Evolutionary conservation across 2,329 filamentous ascomycete species (phyloP).

Genomic region (Epichloe festucae): DNA sequence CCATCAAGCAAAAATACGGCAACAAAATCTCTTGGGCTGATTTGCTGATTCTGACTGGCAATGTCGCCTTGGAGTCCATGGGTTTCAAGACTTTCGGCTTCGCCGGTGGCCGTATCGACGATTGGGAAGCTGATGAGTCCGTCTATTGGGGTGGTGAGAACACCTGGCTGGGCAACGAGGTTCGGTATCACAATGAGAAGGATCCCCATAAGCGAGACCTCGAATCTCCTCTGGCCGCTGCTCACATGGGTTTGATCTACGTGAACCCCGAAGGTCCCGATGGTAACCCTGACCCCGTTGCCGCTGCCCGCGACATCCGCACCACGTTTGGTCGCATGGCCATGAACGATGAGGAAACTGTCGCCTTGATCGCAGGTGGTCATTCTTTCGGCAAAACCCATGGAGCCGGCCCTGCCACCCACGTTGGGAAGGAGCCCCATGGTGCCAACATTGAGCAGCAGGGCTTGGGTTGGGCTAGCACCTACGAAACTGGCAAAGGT

Average conservation of each 20-base stretch:
- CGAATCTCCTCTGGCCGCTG: constrained; percentile 53
- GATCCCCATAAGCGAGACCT: constrained; percentile 49
- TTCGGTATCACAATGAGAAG: constrained; percentile 45
- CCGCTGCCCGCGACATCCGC: constrained; percentile 59
- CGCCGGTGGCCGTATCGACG: constrained; percentile 57
- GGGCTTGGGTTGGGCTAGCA: constrained; percentile 62
- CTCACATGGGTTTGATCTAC: constrained; percentile 65
- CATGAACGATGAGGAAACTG: constrained; percentile 74
- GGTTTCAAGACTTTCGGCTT: constrained; percentile 64
- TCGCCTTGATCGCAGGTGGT: constrained; percentile 65
- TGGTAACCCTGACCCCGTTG: constrained; percentile 54
- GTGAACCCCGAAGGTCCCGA: constrained; percentile 72
- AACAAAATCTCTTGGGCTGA: constrained; percentile 75
- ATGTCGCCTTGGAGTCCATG: constrained; percentile 67
- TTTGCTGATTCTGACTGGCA: constrained; percentile 56
- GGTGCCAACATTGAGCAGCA: constrained; percentile 50
- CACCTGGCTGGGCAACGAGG: constrained; percentile 63
- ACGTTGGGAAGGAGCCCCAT: constrained; percentile 56
- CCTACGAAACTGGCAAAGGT: constrained; percentile 52
- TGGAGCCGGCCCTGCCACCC: constrained; percentile 50
- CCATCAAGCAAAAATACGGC: constrained; percentile 76
- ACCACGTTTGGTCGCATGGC: constrained; percentile 67
- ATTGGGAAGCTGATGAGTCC: constrained; percentile 63
- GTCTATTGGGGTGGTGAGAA: constrained; percentile 67
- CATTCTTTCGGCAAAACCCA: constrained; percentile 75